Percentiles rank a stretch among this genome's conserved stretches.
These are phyloP conservation scores for Anisodus tanguticus DNA, from an alignment of 257 asterid species.

Conservation along the genomic window DNA sequence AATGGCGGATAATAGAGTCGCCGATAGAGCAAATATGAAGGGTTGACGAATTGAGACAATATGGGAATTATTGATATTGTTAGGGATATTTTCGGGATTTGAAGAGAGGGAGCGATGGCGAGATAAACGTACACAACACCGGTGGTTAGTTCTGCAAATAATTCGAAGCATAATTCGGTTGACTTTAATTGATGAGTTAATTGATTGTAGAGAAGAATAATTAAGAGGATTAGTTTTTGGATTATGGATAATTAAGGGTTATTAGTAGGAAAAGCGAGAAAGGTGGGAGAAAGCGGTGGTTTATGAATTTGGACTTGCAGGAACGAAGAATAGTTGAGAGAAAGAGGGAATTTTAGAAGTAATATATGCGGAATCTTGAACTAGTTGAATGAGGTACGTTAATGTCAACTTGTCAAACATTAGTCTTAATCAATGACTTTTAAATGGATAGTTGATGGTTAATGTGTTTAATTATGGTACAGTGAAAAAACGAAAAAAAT, in stretches of 20 bases:
- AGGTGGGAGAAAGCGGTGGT: neutral
- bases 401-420: neutral
- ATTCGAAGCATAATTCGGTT: constrained; percentile 47
- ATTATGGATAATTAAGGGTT: neutral
- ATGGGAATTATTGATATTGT: constrained; percentile 40
- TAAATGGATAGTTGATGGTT: neutral
- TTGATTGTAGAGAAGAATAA: neutral
- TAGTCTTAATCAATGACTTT: neutral
- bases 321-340: neutral
- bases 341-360: constrained; percentile 32
- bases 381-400: neutral
- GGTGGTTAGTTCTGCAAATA: constrained; percentile 39
- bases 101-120: constrained; percentile 42
- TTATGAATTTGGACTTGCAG: neutral
- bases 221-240: neutral
- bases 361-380: constrained; percentile 31
- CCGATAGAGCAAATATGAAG: constrained; percentile 55
- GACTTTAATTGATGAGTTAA: no score
- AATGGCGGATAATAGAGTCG: constrained; percentile 47
- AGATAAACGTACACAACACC: constrained; percentile 31
- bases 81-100: constrained; percentile 30
- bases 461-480: no score
- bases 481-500: no score
- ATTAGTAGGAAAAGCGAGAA: constrained; percentile 16
- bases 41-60: constrained; percentile 37